Conservation (phyloP, 1,284 basidiomycete species). For the Heliocybe sulcata region DNA sequence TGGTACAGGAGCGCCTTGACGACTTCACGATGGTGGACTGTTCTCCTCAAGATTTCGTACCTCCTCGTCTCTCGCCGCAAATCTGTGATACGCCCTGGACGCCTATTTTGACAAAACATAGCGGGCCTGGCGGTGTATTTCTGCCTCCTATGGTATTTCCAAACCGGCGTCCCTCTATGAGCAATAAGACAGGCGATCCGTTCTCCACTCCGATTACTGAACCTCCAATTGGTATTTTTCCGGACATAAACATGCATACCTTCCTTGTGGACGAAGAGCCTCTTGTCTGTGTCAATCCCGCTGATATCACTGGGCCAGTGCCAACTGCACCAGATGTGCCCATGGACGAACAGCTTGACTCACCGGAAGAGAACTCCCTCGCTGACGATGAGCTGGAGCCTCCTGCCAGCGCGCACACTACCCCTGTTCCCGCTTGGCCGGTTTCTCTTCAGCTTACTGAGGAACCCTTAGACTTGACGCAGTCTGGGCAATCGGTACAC, state of each 20-base stretch:
- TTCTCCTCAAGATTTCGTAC: background rate
- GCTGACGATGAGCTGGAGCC: background rate
- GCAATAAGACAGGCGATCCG: background rate
- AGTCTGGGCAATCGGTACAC: background rate
- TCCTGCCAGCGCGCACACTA: background rate
- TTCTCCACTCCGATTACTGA: constrained; percentile 3
- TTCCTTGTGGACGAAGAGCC: constrained; percentile 14
- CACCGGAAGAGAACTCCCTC: background rate
- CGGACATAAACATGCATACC: constrained; percentile 36
- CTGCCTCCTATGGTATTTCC: constrained; percentile 1
- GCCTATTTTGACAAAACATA: no score
- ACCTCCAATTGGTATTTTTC: constrained; percentile 27
- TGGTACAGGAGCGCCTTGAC: background rate
- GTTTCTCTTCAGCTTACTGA: background rate
- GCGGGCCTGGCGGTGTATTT: background rate
- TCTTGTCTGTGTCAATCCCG: constrained; percentile 34
- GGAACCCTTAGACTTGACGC: background rate
- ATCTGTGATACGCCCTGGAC: no score
- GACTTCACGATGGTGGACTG: background rate
- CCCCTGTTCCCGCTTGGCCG: background rate
- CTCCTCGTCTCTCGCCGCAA: no score
- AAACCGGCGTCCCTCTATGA: background rate
- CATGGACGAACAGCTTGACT: constrained; percentile 6
- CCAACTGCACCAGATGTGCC: background rate
- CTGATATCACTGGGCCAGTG: constrained; percentile 28